phyloP scores from a whole-genome alignment of 2,329 filamentous ascomycete genomes.

The Colletotrichum musae region DNA sequence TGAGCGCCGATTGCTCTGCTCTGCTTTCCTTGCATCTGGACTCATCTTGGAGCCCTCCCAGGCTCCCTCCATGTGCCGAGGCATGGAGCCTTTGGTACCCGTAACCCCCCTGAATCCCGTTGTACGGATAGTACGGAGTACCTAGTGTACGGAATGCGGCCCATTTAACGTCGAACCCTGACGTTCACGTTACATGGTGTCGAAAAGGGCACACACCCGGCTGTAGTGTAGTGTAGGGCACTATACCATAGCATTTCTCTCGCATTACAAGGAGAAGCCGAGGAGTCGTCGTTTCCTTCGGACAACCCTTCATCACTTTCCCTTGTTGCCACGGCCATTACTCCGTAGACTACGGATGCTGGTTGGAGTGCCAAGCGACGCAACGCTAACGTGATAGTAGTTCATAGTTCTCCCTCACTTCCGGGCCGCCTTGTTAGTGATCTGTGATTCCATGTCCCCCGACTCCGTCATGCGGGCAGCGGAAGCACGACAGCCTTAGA shows the following conservation, averaged over 20 bases:
- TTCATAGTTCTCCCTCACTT: not conserved
- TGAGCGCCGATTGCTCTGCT: not conserved
- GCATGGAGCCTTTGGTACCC: not conserved
- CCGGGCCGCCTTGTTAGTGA: not conserved
- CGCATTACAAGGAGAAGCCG: constrained; percentile 18
- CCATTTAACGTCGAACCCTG: constrained; percentile 5
- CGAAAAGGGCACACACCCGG: not conserved
- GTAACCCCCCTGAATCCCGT: not conserved
- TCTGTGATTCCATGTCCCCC: constrained; percentile 1
- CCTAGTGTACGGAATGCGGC: constrained; percentile 2
- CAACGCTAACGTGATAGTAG: not conserved
- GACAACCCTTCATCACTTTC: not conserved
- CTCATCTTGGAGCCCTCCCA: not conserved
- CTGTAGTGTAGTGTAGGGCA: not conserved
- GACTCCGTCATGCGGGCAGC: not conserved
- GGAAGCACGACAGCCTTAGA: constrained; percentile 4
- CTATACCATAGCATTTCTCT: not conserved
- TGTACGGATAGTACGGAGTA: not conserved
- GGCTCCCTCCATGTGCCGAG: constrained; percentile 19
- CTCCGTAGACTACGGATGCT: not conserved
- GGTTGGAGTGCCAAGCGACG: constrained; percentile 10
- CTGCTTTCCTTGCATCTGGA: not conserved
- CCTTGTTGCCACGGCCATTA: not conserved
- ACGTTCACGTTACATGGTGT: constrained; percentile 24
- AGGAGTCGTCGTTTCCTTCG: not conserved